Conservation (phyloP, 2,329 filamentous ascomycete genomes). For the Cladosporium austrohemisphaericum region DNA sequence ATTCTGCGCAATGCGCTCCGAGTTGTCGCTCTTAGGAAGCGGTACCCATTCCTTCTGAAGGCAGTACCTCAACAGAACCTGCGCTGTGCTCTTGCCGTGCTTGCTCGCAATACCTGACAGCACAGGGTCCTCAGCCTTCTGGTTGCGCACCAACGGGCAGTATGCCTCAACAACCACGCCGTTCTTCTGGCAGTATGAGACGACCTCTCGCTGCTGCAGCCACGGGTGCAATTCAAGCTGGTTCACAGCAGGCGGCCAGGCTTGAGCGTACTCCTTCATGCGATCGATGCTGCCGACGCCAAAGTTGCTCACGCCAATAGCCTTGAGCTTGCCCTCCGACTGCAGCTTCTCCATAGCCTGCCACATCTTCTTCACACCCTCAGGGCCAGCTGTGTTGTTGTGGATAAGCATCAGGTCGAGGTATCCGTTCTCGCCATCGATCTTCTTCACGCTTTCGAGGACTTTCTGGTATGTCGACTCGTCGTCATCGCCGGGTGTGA, state of each 20-base stretch:
- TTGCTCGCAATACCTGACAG: conserved; percentile 65
- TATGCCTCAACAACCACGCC: conserved; percentile 61
- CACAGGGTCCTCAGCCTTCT: conserved; percentile 66
- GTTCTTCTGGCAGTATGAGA: conserved; percentile 56
- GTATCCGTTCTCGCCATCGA: conserved; percentile 57
- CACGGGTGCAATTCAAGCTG: conserved; percentile 74
- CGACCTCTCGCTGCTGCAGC: conserved; percentile 61
- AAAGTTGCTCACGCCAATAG: conserved; percentile 72
- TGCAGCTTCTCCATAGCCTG: conserved; percentile 60
- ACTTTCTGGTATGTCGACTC: conserved; percentile 59
- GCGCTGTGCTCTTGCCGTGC: conserved; percentile 68
- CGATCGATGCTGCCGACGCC: conserved; percentile 65
- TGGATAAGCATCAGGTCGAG: conserved; percentile 71
- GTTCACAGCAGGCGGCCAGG: conserved; percentile 69
- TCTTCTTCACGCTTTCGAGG: conserved; percentile 60
- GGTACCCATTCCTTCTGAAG: conserved; percentile 71
- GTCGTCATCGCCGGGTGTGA: conserved; percentile 49
- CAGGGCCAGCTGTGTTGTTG: conserved; percentile 54
- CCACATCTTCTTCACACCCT: conserved; percentile 61
- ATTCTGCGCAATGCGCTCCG: conserved; percentile 64
- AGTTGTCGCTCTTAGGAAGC: conserved; percentile 69
- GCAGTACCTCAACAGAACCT: conserved; percentile 76
- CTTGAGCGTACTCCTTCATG: conserved; percentile 60
- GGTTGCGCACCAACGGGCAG: conserved; percentile 64
- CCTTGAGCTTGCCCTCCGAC: conserved; percentile 57